These are phyloP conservation scores for Pythium plurisporium DNA, from an alignment of 352 stramenopile species.

Conservation along the genomic window DNA sequence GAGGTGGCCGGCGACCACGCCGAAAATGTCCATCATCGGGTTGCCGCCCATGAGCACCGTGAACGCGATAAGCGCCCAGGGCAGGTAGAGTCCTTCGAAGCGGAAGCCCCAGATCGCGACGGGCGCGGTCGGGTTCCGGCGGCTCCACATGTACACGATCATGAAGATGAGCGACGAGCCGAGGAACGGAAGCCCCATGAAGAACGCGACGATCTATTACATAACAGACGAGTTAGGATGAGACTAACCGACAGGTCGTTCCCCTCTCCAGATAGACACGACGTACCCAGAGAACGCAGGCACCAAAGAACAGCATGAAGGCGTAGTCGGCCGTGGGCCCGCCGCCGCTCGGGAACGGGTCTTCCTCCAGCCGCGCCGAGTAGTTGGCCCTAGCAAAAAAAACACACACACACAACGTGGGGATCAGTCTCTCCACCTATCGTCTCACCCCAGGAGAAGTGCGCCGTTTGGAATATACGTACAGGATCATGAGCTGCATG, in stretches of 20 bases:
- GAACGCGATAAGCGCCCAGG: conserved; percentile 87
- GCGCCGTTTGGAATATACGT: conserved; percentile 18
- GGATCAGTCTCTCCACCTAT: too few relatives aligned
- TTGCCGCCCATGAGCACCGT: conserved; percentile 83
- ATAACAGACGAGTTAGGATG: too few relatives aligned
- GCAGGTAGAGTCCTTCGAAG: conserved; percentile 85
- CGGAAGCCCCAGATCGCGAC: conserved; percentile 87
- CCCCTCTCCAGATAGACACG: too few relatives aligned
- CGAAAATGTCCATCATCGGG: conserved; percentile 85
- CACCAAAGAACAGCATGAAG: conserved; percentile 88
- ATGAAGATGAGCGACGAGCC: conserved; percentile 86
- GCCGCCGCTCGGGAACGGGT: conserved; percentile 77
- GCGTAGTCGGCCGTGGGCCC: conserved; percentile 83
- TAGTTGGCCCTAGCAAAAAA: conserved; percentile 60
- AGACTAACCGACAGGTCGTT: too few relatives aligned
- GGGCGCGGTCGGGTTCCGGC: conserved; percentile 72
- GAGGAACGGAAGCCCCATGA: conserved; percentile 82
- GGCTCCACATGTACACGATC: conserved; percentile 91
- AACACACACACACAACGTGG: too few relatives aligned
- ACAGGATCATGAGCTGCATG: conserved; percentile 91
- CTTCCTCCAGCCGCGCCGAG: conserved; percentile 76
- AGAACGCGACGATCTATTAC: conserved; percentile 66
- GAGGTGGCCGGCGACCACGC: conserved; percentile 79
- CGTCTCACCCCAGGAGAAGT: background rate
- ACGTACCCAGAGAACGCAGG: conserved; percentile 66